Percentiles rank a stretch among this genome's conserved stretches.
phyloP scores from a whole-genome alignment of 2,329 filamentous ascomycete species.

The Venturia aucupariae region DNA sequence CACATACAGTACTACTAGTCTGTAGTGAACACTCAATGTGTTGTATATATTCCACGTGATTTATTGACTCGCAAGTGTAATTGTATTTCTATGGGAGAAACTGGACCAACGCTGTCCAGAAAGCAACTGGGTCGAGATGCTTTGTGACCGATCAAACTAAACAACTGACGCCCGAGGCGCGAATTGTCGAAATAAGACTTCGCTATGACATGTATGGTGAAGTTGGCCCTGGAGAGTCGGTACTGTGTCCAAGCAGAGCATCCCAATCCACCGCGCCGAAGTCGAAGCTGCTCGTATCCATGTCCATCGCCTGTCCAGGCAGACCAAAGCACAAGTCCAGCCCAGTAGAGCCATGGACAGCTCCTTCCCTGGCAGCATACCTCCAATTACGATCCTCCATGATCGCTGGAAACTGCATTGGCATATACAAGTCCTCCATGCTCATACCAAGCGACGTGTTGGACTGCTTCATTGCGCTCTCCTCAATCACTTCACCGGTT shows the following conservation, averaged over 20 bases:
- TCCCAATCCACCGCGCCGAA: conserved; percentile 25
- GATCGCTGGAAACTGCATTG: conserved; percentile 13
- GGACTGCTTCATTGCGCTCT: background rate
- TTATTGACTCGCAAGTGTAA: no score
- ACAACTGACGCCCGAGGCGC: no score
- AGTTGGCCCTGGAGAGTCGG: background rate
- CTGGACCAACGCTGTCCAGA: no score
- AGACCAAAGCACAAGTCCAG: conserved; percentile 12
- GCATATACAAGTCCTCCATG: conserved; percentile 9
- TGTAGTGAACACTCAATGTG: no score
- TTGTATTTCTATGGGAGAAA: no score
- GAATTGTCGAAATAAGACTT: background rate
- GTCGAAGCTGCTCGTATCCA: conserved; percentile 21
- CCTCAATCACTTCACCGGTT: background rate
- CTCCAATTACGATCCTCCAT: conserved; percentile 12
- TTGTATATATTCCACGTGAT: no score
- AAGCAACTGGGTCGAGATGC: no score
- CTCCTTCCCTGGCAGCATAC: conserved; percentile 12
- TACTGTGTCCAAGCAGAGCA: conserved; percentile 9
- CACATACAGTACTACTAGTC: no score
- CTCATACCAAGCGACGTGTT: background rate
- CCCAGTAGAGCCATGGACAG: conserved; percentile 10
- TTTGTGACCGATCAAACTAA: no score
- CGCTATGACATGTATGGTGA: background rate
- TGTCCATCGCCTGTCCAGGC: conserved; percentile 17